Percentiles rank a stretch among this genome's conserved stretches.
These are phyloP conservation scores for Oropetium thomaeum DNA, from an alignment of 176 grass and related monocot genomes.

Conservation along the genomic window DNA sequence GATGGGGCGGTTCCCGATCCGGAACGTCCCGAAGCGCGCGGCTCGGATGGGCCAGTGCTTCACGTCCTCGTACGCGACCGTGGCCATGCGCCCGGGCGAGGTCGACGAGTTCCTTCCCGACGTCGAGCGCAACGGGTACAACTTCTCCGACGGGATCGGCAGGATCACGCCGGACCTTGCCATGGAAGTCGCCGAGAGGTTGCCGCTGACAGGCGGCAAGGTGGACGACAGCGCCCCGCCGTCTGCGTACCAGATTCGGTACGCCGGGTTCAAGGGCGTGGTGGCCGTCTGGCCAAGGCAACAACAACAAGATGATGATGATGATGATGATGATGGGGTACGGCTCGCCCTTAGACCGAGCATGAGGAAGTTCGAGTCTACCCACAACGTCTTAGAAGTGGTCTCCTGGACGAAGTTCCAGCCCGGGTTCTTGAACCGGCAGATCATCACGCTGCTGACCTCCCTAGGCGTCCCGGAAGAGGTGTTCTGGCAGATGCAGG, in stretches of 20 bases:
- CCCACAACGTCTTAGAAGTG: constrained; percentile 63
- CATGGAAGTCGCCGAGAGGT: constrained; percentile 57
- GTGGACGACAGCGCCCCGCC: constrained; percentile 45
- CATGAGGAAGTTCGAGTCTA: constrained; percentile 83
- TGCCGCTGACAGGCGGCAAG: constrained; percentile 45
- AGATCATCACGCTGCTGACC: constrained; percentile 81
- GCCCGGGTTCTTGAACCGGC: constrained; percentile 82
- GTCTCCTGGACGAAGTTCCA: constrained; percentile 82
- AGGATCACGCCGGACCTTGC: constrained; percentile 66
- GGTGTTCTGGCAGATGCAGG: constrained; percentile 62
- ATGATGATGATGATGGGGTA: constrained; percentile 39
- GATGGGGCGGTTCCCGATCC: constrained; percentile 74
- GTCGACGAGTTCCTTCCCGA: constrained; percentile 45
- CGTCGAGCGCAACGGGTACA: constrained; percentile 44
- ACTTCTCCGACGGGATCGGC: constrained; percentile 90
- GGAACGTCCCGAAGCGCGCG: constrained; percentile 69
- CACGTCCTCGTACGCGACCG: constrained; percentile 82
- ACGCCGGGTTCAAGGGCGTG: constrained; percentile 84
- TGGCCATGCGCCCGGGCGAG: constrained; percentile 41
- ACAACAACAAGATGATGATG: too few relatives aligned
- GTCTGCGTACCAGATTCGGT: constrained; percentile 91
- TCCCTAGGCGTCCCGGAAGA: constrained; percentile 56
- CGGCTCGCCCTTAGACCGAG: constrained; percentile 65
- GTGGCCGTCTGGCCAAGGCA: constrained; percentile 58
- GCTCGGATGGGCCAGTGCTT: constrained; percentile 93